Evolutionary conservation across 2,329 filamentous ascomycete species (phyloP).

Genomic region (Fusarium brevicatenulatum): DNA sequence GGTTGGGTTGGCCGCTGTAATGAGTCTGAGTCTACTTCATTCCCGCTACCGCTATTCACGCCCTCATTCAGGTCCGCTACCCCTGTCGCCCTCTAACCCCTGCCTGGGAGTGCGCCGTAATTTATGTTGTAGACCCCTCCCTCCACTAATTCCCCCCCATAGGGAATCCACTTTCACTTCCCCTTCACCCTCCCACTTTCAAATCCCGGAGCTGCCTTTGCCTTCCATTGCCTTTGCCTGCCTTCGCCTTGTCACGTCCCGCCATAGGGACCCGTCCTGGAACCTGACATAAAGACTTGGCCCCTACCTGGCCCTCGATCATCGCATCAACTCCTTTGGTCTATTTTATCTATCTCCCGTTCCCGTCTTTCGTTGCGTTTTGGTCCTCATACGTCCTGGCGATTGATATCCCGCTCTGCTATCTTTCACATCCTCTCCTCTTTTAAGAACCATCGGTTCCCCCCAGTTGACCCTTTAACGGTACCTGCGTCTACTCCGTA

Average conservation of each 20-base stretch:
- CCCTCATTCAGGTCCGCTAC: constrained; percentile 22
- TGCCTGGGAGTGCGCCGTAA: constrained; percentile 32
- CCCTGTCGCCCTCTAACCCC: constrained; percentile 22
- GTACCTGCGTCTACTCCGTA: constrained; percentile 48
- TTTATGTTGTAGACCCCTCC: constrained; percentile 8
- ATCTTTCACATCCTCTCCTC: constrained; percentile 14
- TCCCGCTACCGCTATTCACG: constrained; percentile 31
- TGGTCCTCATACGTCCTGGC: constrained; percentile 34
- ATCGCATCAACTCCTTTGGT: constrained; percentile 40
- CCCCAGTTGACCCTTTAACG: constrained; percentile 40
- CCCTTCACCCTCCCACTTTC: constrained; percentile 35
- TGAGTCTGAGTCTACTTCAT: constrained; percentile 24
- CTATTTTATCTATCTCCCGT: constrained; percentile 41
- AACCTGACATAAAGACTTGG: constrained; percentile 47
- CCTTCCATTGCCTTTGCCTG: neutral
- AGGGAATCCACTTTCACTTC: constrained; percentile 36
- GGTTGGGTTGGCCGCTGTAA: constrained; percentile 36
- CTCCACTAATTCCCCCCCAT: constrained; percentile 23
- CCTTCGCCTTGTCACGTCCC: constrained; percentile 44
- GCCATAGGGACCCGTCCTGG: constrained; percentile 44
- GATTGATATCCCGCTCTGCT: constrained; percentile 23
- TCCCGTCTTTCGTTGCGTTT: constrained; percentile 28
- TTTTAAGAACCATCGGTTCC: constrained; percentile 24
- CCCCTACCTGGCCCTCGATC: constrained; percentile 45
- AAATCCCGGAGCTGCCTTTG: constrained; percentile 27